Evolutionary conservation across 2,329 filamentous ascomycete species (phyloP).

Genomic region (Cephalotrichum gorgonifer): DNA sequence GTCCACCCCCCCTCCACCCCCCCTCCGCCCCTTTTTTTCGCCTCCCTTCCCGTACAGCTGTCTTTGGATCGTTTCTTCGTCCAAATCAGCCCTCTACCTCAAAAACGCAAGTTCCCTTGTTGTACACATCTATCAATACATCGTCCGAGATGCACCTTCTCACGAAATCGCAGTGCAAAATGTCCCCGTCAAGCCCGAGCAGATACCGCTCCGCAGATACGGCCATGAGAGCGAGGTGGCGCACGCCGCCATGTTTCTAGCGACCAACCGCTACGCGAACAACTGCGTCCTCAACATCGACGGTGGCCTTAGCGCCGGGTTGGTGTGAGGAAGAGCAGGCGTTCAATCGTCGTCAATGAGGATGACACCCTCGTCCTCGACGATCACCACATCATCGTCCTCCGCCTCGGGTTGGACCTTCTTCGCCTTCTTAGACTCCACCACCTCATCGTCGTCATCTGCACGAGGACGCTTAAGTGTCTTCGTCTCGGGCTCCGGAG

Average conservation of each 20-base stretch:
- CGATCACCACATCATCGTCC: constrained; percentile 29
- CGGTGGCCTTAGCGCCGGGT: constrained; percentile 63
- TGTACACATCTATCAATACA: constrained; percentile 4
- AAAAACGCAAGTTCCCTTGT: neutral
- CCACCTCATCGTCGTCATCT: constrained; percentile 25
- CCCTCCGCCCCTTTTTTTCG: neutral
- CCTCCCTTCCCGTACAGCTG: neutral
- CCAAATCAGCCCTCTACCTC: neutral
- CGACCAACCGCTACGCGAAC: constrained; percentile 70
- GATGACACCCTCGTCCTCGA: constrained; percentile 39
- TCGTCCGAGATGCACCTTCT: neutral
- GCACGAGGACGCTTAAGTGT: constrained; percentile 33
- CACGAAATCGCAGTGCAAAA: neutral
- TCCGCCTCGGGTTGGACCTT: constrained; percentile 32
- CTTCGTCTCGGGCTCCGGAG: constrained; percentile 20
- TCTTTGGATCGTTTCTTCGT: too few relatives aligned
- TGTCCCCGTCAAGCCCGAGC: constrained; percentile 9
- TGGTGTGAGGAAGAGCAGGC: constrained; percentile 26
- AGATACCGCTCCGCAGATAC: constrained; percentile 39
- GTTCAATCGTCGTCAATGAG: constrained; percentile 54
- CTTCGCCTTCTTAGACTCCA: constrained; percentile 26
- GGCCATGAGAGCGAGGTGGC: constrained; percentile 63
- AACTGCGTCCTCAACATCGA: constrained; percentile 82
- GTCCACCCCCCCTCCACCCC: too few relatives aligned
- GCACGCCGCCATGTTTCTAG: constrained; percentile 71